A percentile compares a stretch with the other conserved stretches of the same genome.
Conservation (phyloP, 768 basidiomycete genomes). For the Kwoniella bestiolae region DNA sequence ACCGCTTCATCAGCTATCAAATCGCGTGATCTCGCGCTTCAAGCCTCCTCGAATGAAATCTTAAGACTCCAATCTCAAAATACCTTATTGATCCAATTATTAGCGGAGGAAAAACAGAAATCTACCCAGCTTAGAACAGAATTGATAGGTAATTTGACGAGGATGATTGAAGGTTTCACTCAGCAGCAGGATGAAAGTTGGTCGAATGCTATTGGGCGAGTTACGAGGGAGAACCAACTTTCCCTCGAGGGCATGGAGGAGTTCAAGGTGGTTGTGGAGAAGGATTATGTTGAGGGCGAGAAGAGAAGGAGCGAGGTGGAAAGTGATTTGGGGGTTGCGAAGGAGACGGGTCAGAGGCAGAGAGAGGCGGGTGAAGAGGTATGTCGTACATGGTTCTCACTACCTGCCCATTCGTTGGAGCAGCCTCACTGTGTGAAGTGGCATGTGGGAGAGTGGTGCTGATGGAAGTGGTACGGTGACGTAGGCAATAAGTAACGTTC, state of each 20-base stretch:
- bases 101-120: conserved; percentile 70
- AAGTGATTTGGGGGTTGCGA: conserved; percentile 50
- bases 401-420: background rate
- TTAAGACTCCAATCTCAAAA: conserved; percentile 73
- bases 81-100: conserved; percentile 64
- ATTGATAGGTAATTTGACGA: conserved; percentile 73
- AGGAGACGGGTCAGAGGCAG: conserved; percentile 24
- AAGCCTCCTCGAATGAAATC: conserved; percentile 57
- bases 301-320: conserved; percentile 62
- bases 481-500: conserved; percentile 31
- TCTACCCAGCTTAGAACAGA: conserved; percentile 73
- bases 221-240: conserved; percentile 65
- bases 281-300: conserved; percentile 59
- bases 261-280: conserved; percentile 59
- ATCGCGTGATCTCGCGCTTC: conserved; percentile 58
- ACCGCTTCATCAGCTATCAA: conserved; percentile 65
- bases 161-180: conserved; percentile 72
- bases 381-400: conserved; percentile 19
- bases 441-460: background rate
- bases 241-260: conserved; percentile 64
- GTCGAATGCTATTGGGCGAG: conserved; percentile 63
- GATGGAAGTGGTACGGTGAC: background rate
- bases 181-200: conserved; percentile 70
- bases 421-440: background rate
- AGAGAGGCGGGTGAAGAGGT: conserved; percentile 31